Base-by-base conservation (phyloP, 2,329 filamentous ascomycete species). In the Alternaria ventricosa region DNA sequence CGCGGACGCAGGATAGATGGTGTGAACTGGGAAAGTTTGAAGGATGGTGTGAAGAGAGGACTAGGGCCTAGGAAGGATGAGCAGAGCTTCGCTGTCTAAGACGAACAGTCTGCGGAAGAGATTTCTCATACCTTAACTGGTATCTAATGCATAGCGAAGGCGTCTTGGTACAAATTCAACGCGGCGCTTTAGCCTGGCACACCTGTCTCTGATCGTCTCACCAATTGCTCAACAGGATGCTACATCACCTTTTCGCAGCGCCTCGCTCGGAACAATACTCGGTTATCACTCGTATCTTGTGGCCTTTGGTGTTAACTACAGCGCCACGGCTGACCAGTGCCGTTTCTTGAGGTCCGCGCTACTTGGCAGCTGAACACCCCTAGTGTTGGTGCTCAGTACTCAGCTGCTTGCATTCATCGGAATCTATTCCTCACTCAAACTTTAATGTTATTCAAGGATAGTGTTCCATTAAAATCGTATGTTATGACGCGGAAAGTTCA, bases 11-110 rank as follows among this genome's bases (percentile, higher is more conserved):
- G 81, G 67, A 77, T 83, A 41, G 83, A 84, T 55, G 84, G 84
- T 9, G 71, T 87, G 44, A 85, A 83, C 60, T 88, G 86, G 86
- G 84, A 87, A 20, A 62, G 73, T 6, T 57, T 82, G 41, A 78
- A 76, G 69, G 72, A 77, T 56, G 79, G 79, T 2, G 61, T 82
- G 3, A 73, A 67, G 61, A 74, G 63, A 28, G 80, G 80, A 0
- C 18, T 82, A 15, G 80, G 80, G 4, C 73, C 76, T 6, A 75
- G 80, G 54, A 71, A 63, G 28, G 68, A 77, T 27, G 73, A 74
- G 43, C 61, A 71, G 43, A 56, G 55, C 10, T 69, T 75, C 46
- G 28, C 53, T 8, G 56, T 69, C 22, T 74, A 58, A 58, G 11
- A 20, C 30, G 23, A 41, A 12, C 8, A 36, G 49, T 28, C 15